Conservation (phyloP, 1,284 basidiomycete genomes). For the Trametes sp. region DNA sequence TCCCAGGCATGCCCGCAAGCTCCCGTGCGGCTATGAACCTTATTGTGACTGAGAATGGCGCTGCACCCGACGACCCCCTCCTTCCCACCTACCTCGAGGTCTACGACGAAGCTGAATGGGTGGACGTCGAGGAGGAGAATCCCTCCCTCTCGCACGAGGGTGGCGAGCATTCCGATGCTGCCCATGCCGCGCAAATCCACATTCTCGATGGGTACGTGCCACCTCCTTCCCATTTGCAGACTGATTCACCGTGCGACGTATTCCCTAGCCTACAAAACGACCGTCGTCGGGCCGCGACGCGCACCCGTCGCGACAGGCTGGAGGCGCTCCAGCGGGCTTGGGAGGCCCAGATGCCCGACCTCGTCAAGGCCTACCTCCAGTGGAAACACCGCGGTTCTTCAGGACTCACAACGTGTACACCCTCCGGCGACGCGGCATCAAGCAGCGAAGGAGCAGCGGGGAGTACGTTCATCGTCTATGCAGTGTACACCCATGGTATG, state of each 20-base stretch:
- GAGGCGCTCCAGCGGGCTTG: neutral
- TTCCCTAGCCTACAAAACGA: too few species aligned
- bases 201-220: neutral
- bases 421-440: neutral
- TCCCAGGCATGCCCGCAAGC: neutral
- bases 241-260: neutral
- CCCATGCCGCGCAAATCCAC: neutral
- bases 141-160: neutral
- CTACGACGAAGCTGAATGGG: neutral
- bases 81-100: neutral
- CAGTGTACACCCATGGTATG: neutral
- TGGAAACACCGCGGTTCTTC: neutral
- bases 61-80: neutral
- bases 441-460: neutral
- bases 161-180: neutral
- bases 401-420: neutral
- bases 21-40: neutral
- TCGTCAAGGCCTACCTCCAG: neutral
- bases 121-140: neutral
- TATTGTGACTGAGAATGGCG: neutral
- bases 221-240: neutral
- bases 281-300: too few species aligned
- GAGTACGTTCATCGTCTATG: neutral
- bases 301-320: too few species aligned
- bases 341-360: neutral